These are phyloP conservation scores for Pythium graminicola DNA, from an alignment of 352 stramenopile genomes.

Conservation along the genomic window DNA sequence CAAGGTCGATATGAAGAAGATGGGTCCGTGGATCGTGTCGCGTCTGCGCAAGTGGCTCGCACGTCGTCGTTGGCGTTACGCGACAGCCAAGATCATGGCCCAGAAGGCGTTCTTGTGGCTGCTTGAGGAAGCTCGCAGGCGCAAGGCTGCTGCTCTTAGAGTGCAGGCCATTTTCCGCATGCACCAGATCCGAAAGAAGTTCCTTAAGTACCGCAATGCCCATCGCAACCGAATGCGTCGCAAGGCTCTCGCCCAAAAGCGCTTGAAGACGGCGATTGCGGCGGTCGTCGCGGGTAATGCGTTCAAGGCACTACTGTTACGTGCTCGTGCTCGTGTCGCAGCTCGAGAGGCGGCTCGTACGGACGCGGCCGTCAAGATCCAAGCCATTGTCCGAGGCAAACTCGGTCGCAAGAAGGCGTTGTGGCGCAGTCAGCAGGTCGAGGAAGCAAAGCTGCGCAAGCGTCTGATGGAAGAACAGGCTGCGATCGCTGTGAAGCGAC, in stretches of 20 bases:
- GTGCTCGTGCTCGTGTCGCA: slow-evolving; percentile 42
- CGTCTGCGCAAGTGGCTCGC: slow-evolving; percentile 68
- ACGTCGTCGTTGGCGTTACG: slow-evolving; percentile 63
- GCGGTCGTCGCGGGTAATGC: slow-evolving; percentile 59
- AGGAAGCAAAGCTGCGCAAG: slow-evolving; percentile 76
- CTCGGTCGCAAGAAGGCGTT: slow-evolving; percentile 67
- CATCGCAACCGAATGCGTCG: slow-evolving; percentile 60
- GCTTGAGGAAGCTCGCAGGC: slow-evolving; percentile 61
- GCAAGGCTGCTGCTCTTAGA: slow-evolving; percentile 71
- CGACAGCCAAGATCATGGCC: slow-evolving; percentile 75
- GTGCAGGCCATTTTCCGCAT: slow-evolving; percentile 84
- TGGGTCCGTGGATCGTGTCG: slow-evolving; percentile 50
- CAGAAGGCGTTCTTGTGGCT: slow-evolving; percentile 80
- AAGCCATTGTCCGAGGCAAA: slow-evolving; percentile 76
- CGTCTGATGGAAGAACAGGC: slow-evolving; percentile 67
- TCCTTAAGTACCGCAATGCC: slow-evolving; percentile 58
- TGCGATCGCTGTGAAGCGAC: slow-evolving; percentile 49
- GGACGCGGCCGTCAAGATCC: slow-evolving; percentile 57
- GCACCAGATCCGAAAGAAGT: slow-evolving; percentile 80
- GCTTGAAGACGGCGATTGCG: slow-evolving; percentile 61
- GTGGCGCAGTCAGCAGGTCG: slow-evolving; percentile 53
- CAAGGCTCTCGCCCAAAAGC: slow-evolving; percentile 62
- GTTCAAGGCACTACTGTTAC: slow-evolving; percentile 55
- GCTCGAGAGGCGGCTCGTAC: slow-evolving; percentile 13
- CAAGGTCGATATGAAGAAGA: slow-evolving; percentile 62